phyloP scores from a whole-genome alignment of 768 basidiomycete species.

The Aureoboletus auriporus region DNA sequence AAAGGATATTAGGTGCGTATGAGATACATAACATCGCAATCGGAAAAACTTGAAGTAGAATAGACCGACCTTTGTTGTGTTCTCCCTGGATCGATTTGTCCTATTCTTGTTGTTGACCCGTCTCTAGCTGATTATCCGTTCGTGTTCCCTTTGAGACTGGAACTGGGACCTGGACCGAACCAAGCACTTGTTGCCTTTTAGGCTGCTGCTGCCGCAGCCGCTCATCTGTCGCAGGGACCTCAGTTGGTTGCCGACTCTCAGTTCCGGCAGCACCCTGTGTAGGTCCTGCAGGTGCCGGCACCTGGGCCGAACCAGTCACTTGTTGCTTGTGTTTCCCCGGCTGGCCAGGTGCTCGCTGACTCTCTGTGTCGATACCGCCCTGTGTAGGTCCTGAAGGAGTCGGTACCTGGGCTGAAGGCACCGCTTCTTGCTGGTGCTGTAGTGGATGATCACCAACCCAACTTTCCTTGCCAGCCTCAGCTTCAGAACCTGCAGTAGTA shows the following conservation, averaged over 20 bases:
- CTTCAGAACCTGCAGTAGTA: neutral
- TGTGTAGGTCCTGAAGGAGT: too few relatives aligned
- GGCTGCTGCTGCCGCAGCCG: too few relatives aligned
- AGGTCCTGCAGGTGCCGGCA: neutral
- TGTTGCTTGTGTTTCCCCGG: too few relatives aligned
- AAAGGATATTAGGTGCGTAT: neutral
- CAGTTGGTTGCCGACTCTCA: neutral
- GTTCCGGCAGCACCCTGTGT: neutral
- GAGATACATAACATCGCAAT: neutral
- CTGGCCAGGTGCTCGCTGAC: too few relatives aligned
- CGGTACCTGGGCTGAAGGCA: neutral
- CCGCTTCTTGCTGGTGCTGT: neutral
- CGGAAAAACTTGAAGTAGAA: neutral
- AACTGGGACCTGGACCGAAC: too few relatives aligned
- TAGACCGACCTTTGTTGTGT: conserved; percentile 3
- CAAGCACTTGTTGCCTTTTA: too few relatives aligned
- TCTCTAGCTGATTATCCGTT: neutral
- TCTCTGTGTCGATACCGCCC: too few relatives aligned
- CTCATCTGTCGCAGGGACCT: too few relatives aligned
- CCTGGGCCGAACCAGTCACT: neutral
- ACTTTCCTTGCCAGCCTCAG: neutral
- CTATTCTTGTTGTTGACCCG: neutral
- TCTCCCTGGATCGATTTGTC: neutral
- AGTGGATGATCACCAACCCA: neutral
- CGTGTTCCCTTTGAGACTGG: too few relatives aligned